phyloP scores from a whole-genome alignment of 768 basidiomycete genomes.

The Infundibulicybe gibba region DNA sequence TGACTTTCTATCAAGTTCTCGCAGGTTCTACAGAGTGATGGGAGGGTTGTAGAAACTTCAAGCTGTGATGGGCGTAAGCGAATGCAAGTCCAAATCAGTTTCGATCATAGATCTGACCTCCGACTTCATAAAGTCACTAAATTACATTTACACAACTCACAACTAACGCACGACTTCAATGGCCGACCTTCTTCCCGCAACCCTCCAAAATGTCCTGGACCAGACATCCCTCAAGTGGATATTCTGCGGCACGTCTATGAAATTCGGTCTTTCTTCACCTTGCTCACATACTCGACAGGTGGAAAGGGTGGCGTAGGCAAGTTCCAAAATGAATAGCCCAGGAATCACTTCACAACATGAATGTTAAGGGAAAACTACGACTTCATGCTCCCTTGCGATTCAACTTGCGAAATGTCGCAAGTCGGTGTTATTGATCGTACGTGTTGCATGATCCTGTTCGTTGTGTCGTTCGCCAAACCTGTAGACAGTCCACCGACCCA shows the following conservation, averaged over 20 bases:
- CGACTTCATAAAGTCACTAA: slow-evolving; percentile 1
- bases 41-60: slow-evolving; percentile 6
- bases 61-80: slow-evolving; percentile 5
- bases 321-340: slow-evolving; percentile 19
- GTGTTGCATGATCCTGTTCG: slow-evolving; percentile 21
- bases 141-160: not conserved
- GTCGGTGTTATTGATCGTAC: slow-evolving; percentile 94
- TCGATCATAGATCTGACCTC: slow-evolving; percentile 1
- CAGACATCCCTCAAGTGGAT: slow-evolving; percentile 97
- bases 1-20: slow-evolving; percentile 11
- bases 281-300: slow-evolving; percentile 45
- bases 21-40: slow-evolving; percentile 5
- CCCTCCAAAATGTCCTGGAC: slow-evolving; percentile 92
- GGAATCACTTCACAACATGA: no score
- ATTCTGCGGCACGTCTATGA: slow-evolving; percentile 78
- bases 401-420: slow-evolving; percentile 87
- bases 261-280: slow-evolving; percentile 2
- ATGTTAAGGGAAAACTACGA: slow-evolving; percentile 88
- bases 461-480: not conserved
- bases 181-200: slow-evolving; percentile 71
- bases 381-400: slow-evolving; percentile 96
- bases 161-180: slow-evolving; percentile 25
- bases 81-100: slow-evolving; percentile 6
- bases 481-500: slow-evolving; percentile 89
- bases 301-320: slow-evolving; percentile 98